phyloP scores from a whole-genome alignment of 2,329 filamentous ascomycete species.

The Penicillium sp. region DNA sequence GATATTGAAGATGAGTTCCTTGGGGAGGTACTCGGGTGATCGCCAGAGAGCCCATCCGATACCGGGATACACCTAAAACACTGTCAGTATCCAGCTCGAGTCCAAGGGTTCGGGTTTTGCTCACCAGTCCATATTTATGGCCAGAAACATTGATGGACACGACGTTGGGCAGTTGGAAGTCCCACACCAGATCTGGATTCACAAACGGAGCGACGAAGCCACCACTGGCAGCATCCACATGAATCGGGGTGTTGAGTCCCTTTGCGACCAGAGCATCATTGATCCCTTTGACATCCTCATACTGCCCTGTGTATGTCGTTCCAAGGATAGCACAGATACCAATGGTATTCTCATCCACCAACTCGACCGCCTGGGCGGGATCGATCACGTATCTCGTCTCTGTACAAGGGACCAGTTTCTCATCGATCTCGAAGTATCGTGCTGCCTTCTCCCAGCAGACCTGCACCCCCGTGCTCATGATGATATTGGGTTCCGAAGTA shows the following conservation, averaged over 20 bases:
- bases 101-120: background rate
- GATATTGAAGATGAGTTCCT: slow-evolving; percentile 98
- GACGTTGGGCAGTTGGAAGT: slow-evolving; percentile 33
- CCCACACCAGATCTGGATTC: slow-evolving; percentile 32
- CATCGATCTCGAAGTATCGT: slow-evolving; percentile 89
- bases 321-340: slow-evolving; percentile 90
- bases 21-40: slow-evolving; percentile 75
- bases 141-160: slow-evolving; percentile 60
- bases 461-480: slow-evolving; percentile 96
- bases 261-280: slow-evolving; percentile 74
- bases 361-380: slow-evolving; percentile 60
- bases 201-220: slow-evolving; percentile 47
- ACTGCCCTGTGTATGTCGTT: slow-evolving; percentile 93
- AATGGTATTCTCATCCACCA: slow-evolving; percentile 72
- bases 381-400: slow-evolving; percentile 64
- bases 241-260: slow-evolving; percentile 53
- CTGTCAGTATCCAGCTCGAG: background rate
- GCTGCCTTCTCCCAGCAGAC: slow-evolving; percentile 96
- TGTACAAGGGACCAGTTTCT: slow-evolving; percentile 71
- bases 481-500: slow-evolving; percentile 77
- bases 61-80: slow-evolving; percentile 68
- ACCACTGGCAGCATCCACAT: slow-evolving; percentile 46
- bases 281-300: slow-evolving; percentile 89
- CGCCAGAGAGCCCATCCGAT: slow-evolving; percentile 95
- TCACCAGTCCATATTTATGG: slow-evolving; percentile 51